phyloP scores from a whole-genome alignment of 768 basidiomycete species.

The Amanita pallidorosea region DNA sequence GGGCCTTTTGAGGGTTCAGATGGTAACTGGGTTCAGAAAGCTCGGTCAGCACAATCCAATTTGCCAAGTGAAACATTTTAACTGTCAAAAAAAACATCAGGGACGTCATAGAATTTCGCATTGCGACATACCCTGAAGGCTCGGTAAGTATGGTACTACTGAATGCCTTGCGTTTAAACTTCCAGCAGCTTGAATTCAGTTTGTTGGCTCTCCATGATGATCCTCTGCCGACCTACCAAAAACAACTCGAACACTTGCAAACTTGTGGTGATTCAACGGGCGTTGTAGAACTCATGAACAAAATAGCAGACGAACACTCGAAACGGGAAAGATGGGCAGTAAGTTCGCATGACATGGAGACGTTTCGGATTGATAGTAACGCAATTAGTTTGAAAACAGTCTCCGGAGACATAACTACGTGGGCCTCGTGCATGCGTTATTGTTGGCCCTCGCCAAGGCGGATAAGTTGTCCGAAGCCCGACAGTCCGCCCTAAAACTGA shows the following conservation, averaged over 20 bases:
- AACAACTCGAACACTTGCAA: slow-evolving; percentile 42
- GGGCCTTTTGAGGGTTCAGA: slow-evolving; percentile 55
- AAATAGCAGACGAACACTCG: slow-evolving; percentile 53
- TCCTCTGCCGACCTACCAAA: slow-evolving; percentile 59
- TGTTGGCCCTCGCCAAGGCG: slow-evolving; percentile 64
- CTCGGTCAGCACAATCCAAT: slow-evolving; percentile 39
- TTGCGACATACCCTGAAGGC: slow-evolving; percentile 82
- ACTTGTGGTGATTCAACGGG: slow-evolving; percentile 27
- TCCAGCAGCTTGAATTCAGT: slow-evolving; percentile 78
- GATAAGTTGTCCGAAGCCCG: slow-evolving; percentile 48
- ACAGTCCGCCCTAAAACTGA: slow-evolving; percentile 29
- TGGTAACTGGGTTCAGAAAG: slow-evolving; percentile 78
- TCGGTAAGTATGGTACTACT: slow-evolving; percentile 46
- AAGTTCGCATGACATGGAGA: slow-evolving; percentile 21
- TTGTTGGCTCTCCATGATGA: slow-evolving; percentile 81
- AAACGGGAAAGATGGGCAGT: slow-evolving; percentile 81
- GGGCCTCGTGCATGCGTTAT: slow-evolving; percentile 65
- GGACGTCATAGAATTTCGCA: slow-evolving; percentile 78
- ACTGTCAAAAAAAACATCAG: slow-evolving; percentile 26
- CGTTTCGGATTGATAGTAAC: slow-evolving; percentile 8
- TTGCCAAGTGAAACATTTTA: slow-evolving; percentile 6
- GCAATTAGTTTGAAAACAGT: slow-evolving; percentile 72
- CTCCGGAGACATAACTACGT: slow-evolving; percentile 82
- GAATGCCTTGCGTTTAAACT: not conserved
- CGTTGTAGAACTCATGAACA: slow-evolving; percentile 43